Evolutionary conservation across 2,329 filamentous ascomycete species (phyloP).

Genomic region (Phaeophleospora eucalypticola): DNA sequence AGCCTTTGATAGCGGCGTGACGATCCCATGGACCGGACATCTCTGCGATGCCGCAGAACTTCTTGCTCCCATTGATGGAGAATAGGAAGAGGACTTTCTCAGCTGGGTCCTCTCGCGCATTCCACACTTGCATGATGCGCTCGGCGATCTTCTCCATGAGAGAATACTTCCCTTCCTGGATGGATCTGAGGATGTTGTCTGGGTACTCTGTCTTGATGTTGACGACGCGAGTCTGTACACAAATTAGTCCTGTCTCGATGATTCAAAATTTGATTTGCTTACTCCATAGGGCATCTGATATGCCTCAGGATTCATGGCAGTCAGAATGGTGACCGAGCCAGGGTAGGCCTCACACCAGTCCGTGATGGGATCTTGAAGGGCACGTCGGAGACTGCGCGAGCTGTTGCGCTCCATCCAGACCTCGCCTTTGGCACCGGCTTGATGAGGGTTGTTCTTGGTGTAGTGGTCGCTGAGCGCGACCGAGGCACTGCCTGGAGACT

Average conservation of each 20-base stretch:
- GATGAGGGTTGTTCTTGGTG: conserved; percentile 8
- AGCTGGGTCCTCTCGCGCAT: conserved; percentile 12
- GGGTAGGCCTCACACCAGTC: conserved; percentile 21
- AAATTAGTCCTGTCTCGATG: conserved; percentile 10
- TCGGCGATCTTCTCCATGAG: conserved; percentile 23
- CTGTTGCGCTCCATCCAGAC: conserved; percentile 17
- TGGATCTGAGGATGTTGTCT: conserved; percentile 22
- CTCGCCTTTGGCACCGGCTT: conserved; percentile 7
- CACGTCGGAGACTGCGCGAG: conserved; percentile 15
- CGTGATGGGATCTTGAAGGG: conserved; percentile 16
- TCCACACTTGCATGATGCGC: conserved; percentile 27
- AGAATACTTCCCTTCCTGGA: conserved; percentile 19
- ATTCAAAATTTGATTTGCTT: conserved; percentile 10
- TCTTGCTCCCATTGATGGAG: conserved; percentile 28
- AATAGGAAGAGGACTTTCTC: conserved; percentile 30
- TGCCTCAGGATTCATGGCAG: conserved; percentile 26
- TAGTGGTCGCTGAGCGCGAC: conserved; percentile 17
- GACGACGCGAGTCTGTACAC: conserved; percentile 24
- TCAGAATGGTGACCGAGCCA: conserved; percentile 19
- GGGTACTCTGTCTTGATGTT: conserved; percentile 30
- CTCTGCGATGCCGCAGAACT: conserved; percentile 31
- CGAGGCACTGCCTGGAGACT: conserved; percentile 7
- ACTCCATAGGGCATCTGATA: conserved; percentile 25
- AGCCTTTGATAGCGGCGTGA: conserved; percentile 18
- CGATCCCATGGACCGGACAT: conserved; percentile 24